Evolutionary conservation across 2,329 filamentous ascomycete genomes (phyloP).

Genomic region (Grosmannia penicillata): DNA sequence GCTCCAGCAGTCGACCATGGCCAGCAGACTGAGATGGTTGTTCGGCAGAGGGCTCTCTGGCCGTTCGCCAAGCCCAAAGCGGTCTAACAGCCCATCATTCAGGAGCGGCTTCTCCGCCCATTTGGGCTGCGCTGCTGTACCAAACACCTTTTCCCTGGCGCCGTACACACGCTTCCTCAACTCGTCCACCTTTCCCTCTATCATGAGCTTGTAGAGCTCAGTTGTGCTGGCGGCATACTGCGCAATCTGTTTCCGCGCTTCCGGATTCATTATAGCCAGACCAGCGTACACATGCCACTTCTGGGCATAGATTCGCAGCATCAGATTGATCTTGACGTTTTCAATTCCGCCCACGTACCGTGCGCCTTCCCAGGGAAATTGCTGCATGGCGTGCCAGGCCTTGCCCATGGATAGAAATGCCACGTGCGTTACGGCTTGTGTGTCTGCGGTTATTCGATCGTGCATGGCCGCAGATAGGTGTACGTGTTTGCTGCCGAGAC

Average conservation of each 20-base stretch:
- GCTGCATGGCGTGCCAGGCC: conserved; percentile 86
- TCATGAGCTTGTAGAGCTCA: conserved; percentile 92
- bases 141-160: conserved; percentile 57
- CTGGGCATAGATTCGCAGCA: conserved; percentile 89
- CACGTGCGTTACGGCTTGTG: conserved; percentile 93
- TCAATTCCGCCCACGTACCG: conserved; percentile 95
- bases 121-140: conserved; percentile 48
- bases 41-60: conserved; percentile 46
- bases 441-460: conserved; percentile 95
- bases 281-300: conserved; percentile 99
- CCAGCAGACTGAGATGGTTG: conserved; percentile 83
- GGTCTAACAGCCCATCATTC: conserved; percentile 72
- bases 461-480: conserved; percentile 77
- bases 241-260: conserved; percentile 79
- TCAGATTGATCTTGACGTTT: conserved; percentile 98
- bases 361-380: conserved; percentile 95
- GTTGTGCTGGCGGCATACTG: conserved; percentile 91
- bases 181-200: conserved; percentile 65
- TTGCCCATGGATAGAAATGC: conserved; percentile 97
- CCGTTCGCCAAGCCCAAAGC: conserved; percentile 67
- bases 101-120: conserved; percentile 55
- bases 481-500: conserved; percentile 74
- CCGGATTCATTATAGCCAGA: conserved; percentile 89
- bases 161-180: conserved; percentile 54
- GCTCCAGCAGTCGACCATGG: conserved; percentile 98